Percentiles rank a stretch among this genome's conserved stretches.
These are phyloP conservation scores for Ananas comosus DNA, from an alignment of 176 grass and related monocot genomes.

Conservation along the genomic window DNA sequence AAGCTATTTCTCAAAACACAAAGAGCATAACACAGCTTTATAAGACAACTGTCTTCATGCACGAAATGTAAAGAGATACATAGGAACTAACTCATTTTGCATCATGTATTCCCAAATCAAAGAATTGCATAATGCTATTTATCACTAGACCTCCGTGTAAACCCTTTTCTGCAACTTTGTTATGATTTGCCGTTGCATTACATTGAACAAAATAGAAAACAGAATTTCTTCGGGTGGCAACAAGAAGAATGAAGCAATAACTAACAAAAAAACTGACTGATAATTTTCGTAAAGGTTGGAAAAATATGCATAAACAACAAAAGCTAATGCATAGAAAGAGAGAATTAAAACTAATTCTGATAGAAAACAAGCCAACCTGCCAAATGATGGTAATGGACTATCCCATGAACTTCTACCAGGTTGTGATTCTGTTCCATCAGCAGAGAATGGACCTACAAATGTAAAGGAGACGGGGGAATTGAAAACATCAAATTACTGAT, in stretches of 20 bases:
- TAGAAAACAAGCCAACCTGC: slow-evolving; percentile 45
- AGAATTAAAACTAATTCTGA: neutral
- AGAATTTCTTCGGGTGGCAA: neutral
- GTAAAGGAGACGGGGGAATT: slow-evolving; percentile 12
- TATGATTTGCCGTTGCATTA: neutral
- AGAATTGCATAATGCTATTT: neutral
- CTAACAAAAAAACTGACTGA: neutral
- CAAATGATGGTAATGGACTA: slow-evolving; percentile 62
- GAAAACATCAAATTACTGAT: neutral
- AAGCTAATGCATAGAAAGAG: neutral
- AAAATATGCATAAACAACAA: neutral
- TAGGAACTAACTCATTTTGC: no score
- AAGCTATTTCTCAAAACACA: no score
- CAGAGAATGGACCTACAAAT: slow-evolving; percentile 23
- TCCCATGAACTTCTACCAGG: slow-evolving; percentile 56
- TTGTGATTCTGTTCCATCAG: slow-evolving; percentile 39
- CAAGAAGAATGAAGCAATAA: neutral
- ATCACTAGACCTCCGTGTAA: neutral
- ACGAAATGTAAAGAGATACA: no score
- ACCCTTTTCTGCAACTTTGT: neutral
- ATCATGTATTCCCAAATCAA: no score
- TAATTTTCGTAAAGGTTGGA: neutral
- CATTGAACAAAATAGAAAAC: neutral
- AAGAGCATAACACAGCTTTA: no score
- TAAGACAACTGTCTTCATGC: no score